These are phyloP conservation scores for Fusarium hainanense DNA, from an alignment of 2,329 filamentous ascomycete genomes.

Conservation along the genomic window DNA sequence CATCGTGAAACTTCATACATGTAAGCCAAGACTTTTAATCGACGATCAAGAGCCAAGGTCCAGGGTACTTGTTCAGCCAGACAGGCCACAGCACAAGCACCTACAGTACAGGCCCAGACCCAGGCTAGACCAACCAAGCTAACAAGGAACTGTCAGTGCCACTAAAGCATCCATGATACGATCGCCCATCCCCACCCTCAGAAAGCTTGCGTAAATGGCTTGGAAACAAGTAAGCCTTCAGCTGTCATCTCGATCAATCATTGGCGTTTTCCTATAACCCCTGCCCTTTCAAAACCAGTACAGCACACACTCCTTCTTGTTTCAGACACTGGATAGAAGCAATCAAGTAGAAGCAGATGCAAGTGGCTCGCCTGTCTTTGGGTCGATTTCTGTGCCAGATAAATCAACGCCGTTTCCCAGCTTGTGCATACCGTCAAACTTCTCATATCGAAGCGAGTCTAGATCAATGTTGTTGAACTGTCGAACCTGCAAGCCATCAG, in stretches of 20 bases:
- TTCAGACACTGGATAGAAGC: constrained; percentile 1
- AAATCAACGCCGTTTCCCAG: constrained; percentile 52
- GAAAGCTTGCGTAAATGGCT: constrained; percentile 45
- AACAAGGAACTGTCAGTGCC: constrained; percentile 1
- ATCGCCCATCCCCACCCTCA: constrained; percentile 17
- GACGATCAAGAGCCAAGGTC: constrained; percentile 10
- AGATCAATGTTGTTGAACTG: constrained; percentile 56
- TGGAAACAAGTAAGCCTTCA: constrained; percentile 17
- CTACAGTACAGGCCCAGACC: background rate
- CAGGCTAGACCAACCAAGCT: background rate
- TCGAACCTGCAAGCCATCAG: constrained; percentile 51
- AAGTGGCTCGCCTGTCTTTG: constrained; percentile 14
- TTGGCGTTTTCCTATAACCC: constrained; percentile 1
- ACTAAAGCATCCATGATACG: constrained; percentile 19
- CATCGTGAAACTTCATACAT: background rate
- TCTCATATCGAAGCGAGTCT: constrained; percentile 51
- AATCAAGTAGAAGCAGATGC: background rate
- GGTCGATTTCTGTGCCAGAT: constrained; percentile 47
- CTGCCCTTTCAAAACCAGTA: background rate
- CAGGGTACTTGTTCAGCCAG: constrained; percentile 5
- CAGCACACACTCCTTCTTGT: background rate
- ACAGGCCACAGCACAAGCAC: constrained; percentile 19
- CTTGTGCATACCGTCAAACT: constrained; percentile 52
- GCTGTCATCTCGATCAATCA: constrained; percentile 31
- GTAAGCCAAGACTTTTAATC: constrained; percentile 25